Conservation (phyloP, 306 rosid species). For the Quercus engelmannii region DNA sequence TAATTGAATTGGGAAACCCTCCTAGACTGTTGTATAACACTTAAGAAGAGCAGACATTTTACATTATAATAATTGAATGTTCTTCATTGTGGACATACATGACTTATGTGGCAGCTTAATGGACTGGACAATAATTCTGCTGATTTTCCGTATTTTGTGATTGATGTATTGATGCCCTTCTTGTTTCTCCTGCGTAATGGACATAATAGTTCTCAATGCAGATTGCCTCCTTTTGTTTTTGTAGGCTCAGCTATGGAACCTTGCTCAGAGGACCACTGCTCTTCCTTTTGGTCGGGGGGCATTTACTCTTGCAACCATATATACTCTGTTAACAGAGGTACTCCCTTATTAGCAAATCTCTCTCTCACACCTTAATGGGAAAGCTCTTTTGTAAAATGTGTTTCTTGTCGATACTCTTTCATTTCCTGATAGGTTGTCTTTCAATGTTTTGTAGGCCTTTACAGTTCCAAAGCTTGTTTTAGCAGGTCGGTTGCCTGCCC, state of each 20-base stretch:
- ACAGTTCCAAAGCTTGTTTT: constrained; percentile 87
- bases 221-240: constrained; percentile 10
- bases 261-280: constrained; percentile 94
- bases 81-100: neutral
- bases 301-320: constrained; percentile 90
- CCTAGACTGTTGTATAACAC: neutral
- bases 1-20: neutral
- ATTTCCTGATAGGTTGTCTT: constrained; percentile 22
- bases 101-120: neutral
- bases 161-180: neutral
- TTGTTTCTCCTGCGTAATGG: neutral
- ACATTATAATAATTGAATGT: neutral
- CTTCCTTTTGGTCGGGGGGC: constrained; percentile 99
- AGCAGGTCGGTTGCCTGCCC: constrained; percentile 98
- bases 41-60: neutral
- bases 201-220: neutral
- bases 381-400: constrained; percentile 7
- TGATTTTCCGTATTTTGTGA: neutral
- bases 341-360: constrained; percentile 3
- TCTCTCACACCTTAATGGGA: neutral
- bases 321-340: constrained; percentile 96
- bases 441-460: constrained; percentile 58
- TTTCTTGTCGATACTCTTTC: neutral
- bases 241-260: constrained; percentile 93
- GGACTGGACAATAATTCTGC: neutral